These are phyloP conservation scores for Lepidium sativum DNA, from an alignment of 345 rosid genomes.

Conservation along the genomic window DNA sequence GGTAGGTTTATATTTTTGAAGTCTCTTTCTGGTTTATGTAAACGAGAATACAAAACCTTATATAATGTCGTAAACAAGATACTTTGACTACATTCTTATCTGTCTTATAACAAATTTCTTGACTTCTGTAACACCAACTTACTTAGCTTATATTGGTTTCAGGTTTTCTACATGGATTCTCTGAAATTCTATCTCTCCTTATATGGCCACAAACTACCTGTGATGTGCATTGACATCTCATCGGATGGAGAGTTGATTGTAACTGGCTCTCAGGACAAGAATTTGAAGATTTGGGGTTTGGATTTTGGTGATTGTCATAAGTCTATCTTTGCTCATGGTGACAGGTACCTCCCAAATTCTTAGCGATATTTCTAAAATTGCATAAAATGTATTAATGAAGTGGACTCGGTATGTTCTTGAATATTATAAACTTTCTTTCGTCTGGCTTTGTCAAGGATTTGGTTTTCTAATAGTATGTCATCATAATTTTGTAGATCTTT, in stretches of 20 bases:
- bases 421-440: neutral
- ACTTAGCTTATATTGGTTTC: slow-evolving; percentile 13
- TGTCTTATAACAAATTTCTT: neutral
- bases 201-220: slow-evolving; percentile 92
- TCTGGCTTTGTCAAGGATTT: neutral
- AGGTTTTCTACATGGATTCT: slow-evolving; percentile 94
- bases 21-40: neutral
- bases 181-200: slow-evolving; percentile 75
- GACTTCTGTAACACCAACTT: neutral
- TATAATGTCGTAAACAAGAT: neutral
- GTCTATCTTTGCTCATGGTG: slow-evolving; percentile 91
- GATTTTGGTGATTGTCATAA: slow-evolving; percentile 98
- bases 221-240: slow-evolving; percentile 87
- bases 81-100: neutral
- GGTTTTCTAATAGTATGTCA: neutral
- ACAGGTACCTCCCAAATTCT: slow-evolving; percentile 43
- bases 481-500: neutral
- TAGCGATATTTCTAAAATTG: slow-evolving; percentile 6
- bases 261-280: slow-evolving; percentile 95
- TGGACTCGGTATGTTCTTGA: neutral
- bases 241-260: slow-evolving; percentile 94
- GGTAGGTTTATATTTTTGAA: slow-evolving; percentile 33
- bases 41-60: neutral
- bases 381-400: neutral
- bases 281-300: slow-evolving; percentile 93